Percentiles rank a stretch among this genome's conserved stretches.
Evolutionary conservation across 768 basidiomycete genomes (phyloP).

Genomic region (Tephrocybe sp.): DNA sequence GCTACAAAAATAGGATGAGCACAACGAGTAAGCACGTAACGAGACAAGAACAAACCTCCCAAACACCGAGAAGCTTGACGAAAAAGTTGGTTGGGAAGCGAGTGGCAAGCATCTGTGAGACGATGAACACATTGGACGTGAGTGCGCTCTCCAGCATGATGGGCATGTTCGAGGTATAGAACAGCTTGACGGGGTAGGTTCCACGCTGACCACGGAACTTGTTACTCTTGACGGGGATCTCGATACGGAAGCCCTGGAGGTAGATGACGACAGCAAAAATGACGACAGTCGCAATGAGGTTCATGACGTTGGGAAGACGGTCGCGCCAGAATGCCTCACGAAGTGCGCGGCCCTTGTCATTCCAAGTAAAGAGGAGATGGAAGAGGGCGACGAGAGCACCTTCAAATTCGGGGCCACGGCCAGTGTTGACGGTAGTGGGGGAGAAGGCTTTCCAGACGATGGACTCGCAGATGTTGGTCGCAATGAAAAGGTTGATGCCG

Average conservation of each 20-base stretch:
- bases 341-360: conserved; percentile 95
- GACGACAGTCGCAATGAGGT: conserved; percentile 86
- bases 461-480: conserved; percentile 99
- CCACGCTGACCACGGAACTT: conserved; percentile 95
- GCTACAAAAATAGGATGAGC: conserved; percentile 77
- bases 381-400: conserved; percentile 95
- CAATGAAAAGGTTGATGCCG: conserved; percentile 98
- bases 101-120: conserved; percentile 91
- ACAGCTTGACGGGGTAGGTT: conserved; percentile 95
- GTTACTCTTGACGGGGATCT: conserved; percentile 98
- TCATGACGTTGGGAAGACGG: conserved; percentile 96
- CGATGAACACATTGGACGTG: conserved; percentile 92
- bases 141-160: conserved; percentile 98
- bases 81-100: conserved; percentile 92
- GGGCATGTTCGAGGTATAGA: conserved; percentile 99
- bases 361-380: conserved; percentile 98
- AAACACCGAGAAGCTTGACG: conserved; percentile 89
- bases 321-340: conserved; percentile 99
- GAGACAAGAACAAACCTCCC: conserved; percentile 76
- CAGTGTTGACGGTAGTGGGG: conserved; percentile 97
- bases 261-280: conserved; percentile 97
- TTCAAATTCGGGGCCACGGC: conserved; percentile 97
- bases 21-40: too few species aligned
- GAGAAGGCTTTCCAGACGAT: conserved; percentile 99
- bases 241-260: conserved; percentile 97